These are phyloP conservation scores for Xylariaceae sp. DNA, from an alignment of 2,329 filamentous ascomycete species.

Conservation along the genomic window DNA sequence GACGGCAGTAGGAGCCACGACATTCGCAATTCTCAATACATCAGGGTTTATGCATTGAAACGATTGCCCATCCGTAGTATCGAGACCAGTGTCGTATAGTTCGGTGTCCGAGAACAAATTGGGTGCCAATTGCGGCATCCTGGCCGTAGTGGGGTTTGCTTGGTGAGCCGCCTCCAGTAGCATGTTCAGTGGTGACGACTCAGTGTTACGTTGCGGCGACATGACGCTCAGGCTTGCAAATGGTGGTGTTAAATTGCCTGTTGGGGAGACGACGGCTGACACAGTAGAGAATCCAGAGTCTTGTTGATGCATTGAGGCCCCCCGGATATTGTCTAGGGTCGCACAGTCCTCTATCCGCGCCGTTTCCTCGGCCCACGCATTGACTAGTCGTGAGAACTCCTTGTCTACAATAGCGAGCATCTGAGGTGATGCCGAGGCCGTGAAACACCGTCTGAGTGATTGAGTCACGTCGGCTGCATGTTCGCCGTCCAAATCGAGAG, in stretches of 20 bases:
- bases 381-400: background rate
- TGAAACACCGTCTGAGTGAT: background rate
- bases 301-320: too few species aligned
- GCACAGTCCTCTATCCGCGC: background rate
- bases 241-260: too few species aligned
- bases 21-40: background rate
- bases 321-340: too few species aligned
- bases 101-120: background rate
- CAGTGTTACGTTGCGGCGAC: too few species aligned
- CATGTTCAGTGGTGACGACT: too few species aligned
- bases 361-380: background rate
- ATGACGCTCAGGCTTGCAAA: too few species aligned
- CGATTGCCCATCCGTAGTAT: background rate
- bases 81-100: background rate
- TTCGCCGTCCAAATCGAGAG: too few species aligned
- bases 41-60: background rate
- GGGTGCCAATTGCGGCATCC: too few species aligned
- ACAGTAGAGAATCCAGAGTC: too few species aligned
- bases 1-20: background rate
- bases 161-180: too few species aligned
- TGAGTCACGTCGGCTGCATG: background rate
- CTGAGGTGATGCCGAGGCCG: background rate
- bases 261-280: too few species aligned
- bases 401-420: background rate
- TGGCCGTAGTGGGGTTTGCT: too few species aligned